Evolutionary conservation across 2,329 filamentous ascomycete genomes (phyloP).

Genomic region (Dothiorella sarmentorum): DNA sequence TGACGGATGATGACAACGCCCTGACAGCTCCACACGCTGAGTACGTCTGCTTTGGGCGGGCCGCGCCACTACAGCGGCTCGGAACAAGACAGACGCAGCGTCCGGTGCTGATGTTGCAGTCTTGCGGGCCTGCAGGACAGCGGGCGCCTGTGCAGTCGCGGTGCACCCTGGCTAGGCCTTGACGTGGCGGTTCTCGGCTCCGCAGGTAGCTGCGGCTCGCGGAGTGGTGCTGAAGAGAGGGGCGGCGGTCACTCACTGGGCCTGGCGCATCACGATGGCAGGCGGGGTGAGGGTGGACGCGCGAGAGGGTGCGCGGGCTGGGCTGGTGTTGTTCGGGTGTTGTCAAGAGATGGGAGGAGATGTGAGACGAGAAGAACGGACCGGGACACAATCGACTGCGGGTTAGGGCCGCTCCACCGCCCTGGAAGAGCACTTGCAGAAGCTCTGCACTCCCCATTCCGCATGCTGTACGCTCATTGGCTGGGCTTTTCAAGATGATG

Average conservation of each 20-base stretch:
- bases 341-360: slow-evolving; percentile 12
- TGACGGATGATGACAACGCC: slow-evolving; percentile 12
- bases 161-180: slow-evolving; percentile 15
- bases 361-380: slow-evolving; percentile 13
- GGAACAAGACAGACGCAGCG: not conserved
- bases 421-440: slow-evolving; percentile 14
- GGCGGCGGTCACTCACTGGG: not conserved
- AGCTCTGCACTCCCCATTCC: slow-evolving; percentile 11
- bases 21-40: slow-evolving; percentile 9
- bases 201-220: slow-evolving; percentile 5
- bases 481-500: slow-evolving; percentile 22
- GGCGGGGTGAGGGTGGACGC: not conserved
- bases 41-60: not conserved
- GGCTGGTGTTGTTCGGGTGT: slow-evolving; percentile 14
- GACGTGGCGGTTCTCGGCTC: slow-evolving; percentile 15
- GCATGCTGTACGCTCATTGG: slow-evolving; percentile 23
- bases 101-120: slow-evolving; percentile 5
- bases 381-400: slow-evolving; percentile 15
- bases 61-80: slow-evolving; percentile 5
- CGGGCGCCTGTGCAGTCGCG: slow-evolving; percentile 10
- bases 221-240: not conserved
- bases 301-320: slow-evolving; percentile 3
- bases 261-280: slow-evolving; percentile 11
- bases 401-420: slow-evolving; percentile 14
- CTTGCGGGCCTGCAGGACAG: slow-evolving; percentile 1